Evolutionary conservation across 306 rosid genomes (phyloP).

Genomic region (Trichosanthes cucumerina): DNA sequence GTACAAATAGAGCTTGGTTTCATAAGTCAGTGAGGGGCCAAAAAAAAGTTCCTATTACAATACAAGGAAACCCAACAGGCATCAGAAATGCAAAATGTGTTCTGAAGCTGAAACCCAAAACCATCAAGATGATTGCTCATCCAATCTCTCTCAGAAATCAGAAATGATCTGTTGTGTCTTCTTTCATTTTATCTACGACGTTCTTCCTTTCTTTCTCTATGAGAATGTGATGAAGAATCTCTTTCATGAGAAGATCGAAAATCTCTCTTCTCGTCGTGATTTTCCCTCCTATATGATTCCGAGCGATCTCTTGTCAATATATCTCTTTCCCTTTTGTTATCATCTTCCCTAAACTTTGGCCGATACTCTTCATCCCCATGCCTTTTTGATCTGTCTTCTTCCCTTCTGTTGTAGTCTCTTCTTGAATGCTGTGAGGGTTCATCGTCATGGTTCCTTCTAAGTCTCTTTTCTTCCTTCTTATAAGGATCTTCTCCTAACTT

Average conservation of each 20-base stretch:
- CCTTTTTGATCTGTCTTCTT: slow-evolving; percentile 32
- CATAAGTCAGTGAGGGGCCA: neutral
- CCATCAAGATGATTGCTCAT: neutral
- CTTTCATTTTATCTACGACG: neutral
- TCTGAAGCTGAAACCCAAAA: neutral
- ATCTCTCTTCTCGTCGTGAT: slow-evolving; percentile 10
- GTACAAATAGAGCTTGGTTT: neutral
- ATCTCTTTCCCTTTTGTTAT: slow-evolving; percentile 30
- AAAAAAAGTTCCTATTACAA: neutral
- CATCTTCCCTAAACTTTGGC: slow-evolving; percentile 8
- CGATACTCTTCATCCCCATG: slow-evolving; percentile 10
- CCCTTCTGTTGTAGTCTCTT: slow-evolving; percentile 38
- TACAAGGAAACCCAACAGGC: neutral
- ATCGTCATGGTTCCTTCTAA: slow-evolving; percentile 21
- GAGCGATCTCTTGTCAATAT: slow-evolving; percentile 28
- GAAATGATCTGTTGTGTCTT: neutral
- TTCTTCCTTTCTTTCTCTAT: neutral
- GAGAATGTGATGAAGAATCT: slow-evolving; percentile 7
- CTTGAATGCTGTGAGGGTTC: slow-evolving; percentile 37
- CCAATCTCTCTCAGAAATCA: neutral
- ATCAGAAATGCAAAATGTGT: neutral
- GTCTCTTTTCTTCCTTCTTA: slow-evolving; percentile 34
- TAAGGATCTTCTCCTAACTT: slow-evolving; percentile 29
- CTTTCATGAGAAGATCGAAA: neutral
- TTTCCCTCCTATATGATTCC: neutral